Base-by-base conservation (phyloP, 2,329 filamentous ascomycete species). In the Talaromyces sp. region DNA sequence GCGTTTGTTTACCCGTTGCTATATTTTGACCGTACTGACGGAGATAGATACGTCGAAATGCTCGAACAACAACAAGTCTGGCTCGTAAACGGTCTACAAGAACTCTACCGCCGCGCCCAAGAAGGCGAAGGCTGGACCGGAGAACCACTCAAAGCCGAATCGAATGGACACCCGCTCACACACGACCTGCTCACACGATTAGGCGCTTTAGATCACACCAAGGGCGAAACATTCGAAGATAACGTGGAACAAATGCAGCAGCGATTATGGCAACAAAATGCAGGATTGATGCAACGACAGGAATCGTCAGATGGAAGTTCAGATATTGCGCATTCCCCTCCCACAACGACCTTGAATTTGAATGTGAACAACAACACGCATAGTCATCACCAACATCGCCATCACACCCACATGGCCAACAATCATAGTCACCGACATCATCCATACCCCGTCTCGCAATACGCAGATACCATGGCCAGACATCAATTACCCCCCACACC, bases 11-110 rank as follows among this genome's bases (percentile, higher is more conserved):
- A 13, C 7, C 8, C 19, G 17, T 19, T 8, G 6, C 11, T 8
- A 22, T 19, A 19, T 3, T 10, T 19, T 11, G n/a, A 10, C 2
- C 3, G 11, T 38, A 22, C 19, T 56, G 11, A 56, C 29, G 22
- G 15, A n/a, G 5, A n/a, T 13, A 88, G 85, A 69, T 88, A 87
- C 68, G 86, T 89, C 34, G 87, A 89, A 74, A 88, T 88, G 85
- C 82, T 89, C 59, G 87, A 89, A 72, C 86, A 88, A 71, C 86
- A 89, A 78, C 87, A 89, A 74, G 75, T 79, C 22, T 86, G 88
- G 77, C 80, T 89, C 5, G 86, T 89, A 34, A 78, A 84, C 63
- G 87, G 85, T 51, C 80, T 89, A 5, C 85, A 87, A 72, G 84
- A 87, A 73, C 77, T 88, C 54, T 89, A 89, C 74, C 81, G 79